A percentile compares a stretch with the other conserved stretches of the same genome.
Conservation (phyloP, 768 basidiomycete species). For the Psilocybe sp. region DNA sequence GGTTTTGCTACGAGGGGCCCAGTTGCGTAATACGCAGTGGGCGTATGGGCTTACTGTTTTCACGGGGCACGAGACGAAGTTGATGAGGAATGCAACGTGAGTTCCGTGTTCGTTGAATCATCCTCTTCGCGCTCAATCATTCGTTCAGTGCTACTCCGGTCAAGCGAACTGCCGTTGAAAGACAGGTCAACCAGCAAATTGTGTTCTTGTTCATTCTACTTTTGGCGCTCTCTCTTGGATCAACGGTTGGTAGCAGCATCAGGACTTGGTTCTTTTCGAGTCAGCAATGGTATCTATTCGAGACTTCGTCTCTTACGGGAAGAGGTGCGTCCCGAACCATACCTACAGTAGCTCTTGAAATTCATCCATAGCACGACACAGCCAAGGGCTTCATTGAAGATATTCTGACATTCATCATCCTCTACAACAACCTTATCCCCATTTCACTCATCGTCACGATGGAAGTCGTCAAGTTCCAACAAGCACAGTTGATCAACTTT, state of each 20-base stretch:
- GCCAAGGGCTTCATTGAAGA: slow-evolving; percentile 87
- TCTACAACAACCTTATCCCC: slow-evolving; percentile 98
- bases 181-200: slow-evolving; percentile 95
- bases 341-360: neutral
- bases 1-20: slow-evolving; percentile 89
- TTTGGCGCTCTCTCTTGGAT: slow-evolving; percentile 83
- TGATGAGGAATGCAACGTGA: slow-evolving; percentile 98
- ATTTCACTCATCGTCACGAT: slow-evolving; percentile 99
- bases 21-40: slow-evolving; percentile 96
- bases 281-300: slow-evolving; percentile 88
- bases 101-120: slow-evolving; percentile 21
- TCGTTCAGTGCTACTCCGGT: slow-evolving; percentile 84
- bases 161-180: slow-evolving; percentile 94
- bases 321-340: slow-evolving; percentile 45
- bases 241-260: slow-evolving; percentile 90
- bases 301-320: slow-evolving; percentile 54
- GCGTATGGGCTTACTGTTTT: slow-evolving; percentile 92
- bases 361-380: slow-evolving; percentile 22
- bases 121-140: neutral
- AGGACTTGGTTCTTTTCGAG: slow-evolving; percentile 86
- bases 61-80: slow-evolving; percentile 96
- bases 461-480: slow-evolving; percentile 99
- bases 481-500: slow-evolving; percentile 94
- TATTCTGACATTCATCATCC: slow-evolving; percentile 95
- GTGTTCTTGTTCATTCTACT: slow-evolving; percentile 90